These are phyloP conservation scores for Ceratobasidium sp. DNA, from an alignment of 1,284 basidiomycete species.

Conservation along the genomic window DNA sequence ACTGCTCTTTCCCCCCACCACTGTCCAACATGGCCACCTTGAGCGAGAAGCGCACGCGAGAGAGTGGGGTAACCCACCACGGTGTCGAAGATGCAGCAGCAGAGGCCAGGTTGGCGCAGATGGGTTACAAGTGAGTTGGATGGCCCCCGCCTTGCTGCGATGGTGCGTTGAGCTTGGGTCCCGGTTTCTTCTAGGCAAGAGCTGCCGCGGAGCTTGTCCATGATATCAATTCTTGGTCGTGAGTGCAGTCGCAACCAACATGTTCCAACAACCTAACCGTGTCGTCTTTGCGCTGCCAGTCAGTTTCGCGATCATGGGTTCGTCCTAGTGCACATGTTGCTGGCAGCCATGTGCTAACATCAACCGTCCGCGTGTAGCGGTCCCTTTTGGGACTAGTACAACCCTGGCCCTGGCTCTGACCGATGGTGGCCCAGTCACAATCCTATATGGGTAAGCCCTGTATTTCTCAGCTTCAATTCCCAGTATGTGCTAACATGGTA, in stretches of 20 bases:
- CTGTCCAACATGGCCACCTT: constrained; percentile 29
- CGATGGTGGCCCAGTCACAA: constrained; percentile 55
- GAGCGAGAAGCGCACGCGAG: constrained; percentile 26
- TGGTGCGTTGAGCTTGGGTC: not conserved
- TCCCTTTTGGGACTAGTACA: constrained; percentile 54
- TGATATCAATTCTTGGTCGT: constrained; percentile 55
- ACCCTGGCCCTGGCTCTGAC: constrained; percentile 55
- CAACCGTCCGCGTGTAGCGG: constrained; percentile 31
- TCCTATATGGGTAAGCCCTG: constrained; percentile 50
- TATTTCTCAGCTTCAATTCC: constrained; percentile 4
- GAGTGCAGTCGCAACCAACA: not conserved
- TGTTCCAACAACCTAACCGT: not conserved
- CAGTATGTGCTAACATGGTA: not conserved
- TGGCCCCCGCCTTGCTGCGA: not conserved
- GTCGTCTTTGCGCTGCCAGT: constrained; percentile 51
- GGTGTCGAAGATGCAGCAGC: constrained; percentile 12
- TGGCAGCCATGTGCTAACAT: not conserved
- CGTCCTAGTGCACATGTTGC: not conserved
- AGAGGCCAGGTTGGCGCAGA: constrained; percentile 52
- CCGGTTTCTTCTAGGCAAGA: constrained; percentile 47
- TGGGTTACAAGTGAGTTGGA: constrained; percentile 53
- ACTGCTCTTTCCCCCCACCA: constrained; percentile 6
- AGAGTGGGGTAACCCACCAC: constrained; percentile 8
- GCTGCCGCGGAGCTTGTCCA: constrained; percentile 55
- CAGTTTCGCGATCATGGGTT: constrained; percentile 47